Base-by-base conservation (phyloP, 2,329 filamentous ascomycete genomes). In the Colletotrichum spinosum region DNA sequence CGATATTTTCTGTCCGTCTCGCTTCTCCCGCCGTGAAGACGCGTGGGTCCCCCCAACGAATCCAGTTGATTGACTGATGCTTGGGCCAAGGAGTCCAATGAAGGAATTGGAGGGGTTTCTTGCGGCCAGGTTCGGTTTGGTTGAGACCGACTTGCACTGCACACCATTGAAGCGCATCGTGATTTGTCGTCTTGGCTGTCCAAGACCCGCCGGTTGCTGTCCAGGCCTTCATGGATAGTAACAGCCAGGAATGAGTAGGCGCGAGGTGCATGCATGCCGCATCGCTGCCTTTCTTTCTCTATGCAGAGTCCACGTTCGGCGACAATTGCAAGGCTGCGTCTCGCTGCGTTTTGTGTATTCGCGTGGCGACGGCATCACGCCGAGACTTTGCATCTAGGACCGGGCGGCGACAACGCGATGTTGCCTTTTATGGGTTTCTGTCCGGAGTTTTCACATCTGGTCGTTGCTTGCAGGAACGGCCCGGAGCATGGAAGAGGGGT, bases 1-100 rank as follows among this genome's bases (percentile, higher is more conserved):
- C 63, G 63, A 66, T 66, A 66, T 66, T 66, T 66, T 66, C 58
- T 63, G 58, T 63, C 63, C 62, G 58, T 63, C 63, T 57, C 50
- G 15, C 44, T 13, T 39, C 33, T 63, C 42, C 37, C 46, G 53
- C 63, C 57, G 48, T 57, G 63, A 50, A 37, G 46, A 39, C 37
- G 48, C 59, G 58, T 66, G 63, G 63, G 63, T 55, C 55, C 44
- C 45, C 63, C 54, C 58, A 63, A 66, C 63, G 58, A 66, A 66
- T 48, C 53, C 58, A 48, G 60, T 66, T 38, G 53, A 65, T 66
- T 63, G 58, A 57, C 17, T 44, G 51, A 52, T 63, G 52, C 46
- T 55, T 49, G 42, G 53, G 52, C 58, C 58, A 65, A 53, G 61
- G 44, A 60, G 55, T 60, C 61, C 55, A 65, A 60, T 55, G 55